phyloP scores from a whole-genome alignment of 78 protist genomes.

The Protostelium mycophagum region DNA sequence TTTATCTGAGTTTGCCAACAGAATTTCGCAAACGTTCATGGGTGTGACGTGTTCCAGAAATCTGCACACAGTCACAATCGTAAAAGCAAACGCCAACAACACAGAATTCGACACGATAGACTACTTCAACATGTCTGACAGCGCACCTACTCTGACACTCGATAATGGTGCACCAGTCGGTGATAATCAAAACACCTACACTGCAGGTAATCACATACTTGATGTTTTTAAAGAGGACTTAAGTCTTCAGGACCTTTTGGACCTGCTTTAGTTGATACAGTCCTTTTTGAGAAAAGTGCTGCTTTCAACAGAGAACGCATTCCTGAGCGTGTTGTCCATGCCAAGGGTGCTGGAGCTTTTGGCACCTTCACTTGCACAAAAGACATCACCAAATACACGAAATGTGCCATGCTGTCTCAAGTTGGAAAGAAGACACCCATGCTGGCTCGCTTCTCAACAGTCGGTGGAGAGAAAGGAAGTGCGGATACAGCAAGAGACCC shows the following conservation, averaged over 20 bases:
- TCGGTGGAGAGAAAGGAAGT: conserved; percentile 72
- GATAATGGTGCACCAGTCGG: conserved; percentile 51
- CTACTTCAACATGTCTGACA: too few relatives aligned
- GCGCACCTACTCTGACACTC: conserved; percentile 34
- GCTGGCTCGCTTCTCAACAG: conserved; percentile 83
- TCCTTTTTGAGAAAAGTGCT: background rate
- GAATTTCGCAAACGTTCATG: too few relatives aligned
- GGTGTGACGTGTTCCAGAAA: too few relatives aligned
- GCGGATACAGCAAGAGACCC: conserved; percentile 84
- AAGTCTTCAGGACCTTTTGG: conserved; percentile 22
- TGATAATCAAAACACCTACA: conserved; percentile 46
- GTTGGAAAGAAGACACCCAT: conserved; percentile 65
- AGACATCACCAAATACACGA: too few relatives aligned
- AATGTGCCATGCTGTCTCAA: too few relatives aligned
- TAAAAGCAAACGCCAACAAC: too few relatives aligned
- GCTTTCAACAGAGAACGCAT: conserved; percentile 22
- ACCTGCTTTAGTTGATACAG: background rate
- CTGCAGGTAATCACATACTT: conserved; percentile 68
- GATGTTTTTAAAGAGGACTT: conserved; percentile 74
- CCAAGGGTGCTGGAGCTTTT: conserved; percentile 76
- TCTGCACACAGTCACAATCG: too few relatives aligned
- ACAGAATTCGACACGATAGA: too few relatives aligned
- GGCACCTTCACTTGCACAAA: conserved; percentile 69
- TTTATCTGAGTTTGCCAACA: too few relatives aligned
- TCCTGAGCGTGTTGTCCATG: conserved; percentile 84